These are phyloP conservation scores for Fusarium xylarioides DNA, from an alignment of 2,329 filamentous ascomycete species.

Conservation along the genomic window DNA sequence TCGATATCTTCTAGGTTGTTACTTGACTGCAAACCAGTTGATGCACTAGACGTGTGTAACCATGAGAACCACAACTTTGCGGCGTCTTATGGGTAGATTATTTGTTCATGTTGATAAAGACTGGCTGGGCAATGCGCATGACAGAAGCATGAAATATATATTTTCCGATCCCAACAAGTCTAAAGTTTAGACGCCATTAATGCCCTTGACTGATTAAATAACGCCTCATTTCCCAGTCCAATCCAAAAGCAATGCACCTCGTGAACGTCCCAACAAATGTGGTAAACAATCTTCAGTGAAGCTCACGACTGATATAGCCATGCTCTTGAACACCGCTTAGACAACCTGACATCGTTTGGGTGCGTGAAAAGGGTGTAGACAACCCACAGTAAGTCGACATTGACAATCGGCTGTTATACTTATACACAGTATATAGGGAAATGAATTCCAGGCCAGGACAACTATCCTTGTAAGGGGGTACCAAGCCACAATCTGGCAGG, in stretches of 20 bases:
- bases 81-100: background rate
- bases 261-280: background rate
- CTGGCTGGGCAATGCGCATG: background rate
- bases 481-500: background rate
- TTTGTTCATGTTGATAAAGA: background rate
- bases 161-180: slow-evolving; percentile 19
- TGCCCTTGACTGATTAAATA: slow-evolving; percentile 10
- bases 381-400: background rate
- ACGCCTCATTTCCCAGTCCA: slow-evolving; percentile 17
- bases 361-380: background rate
- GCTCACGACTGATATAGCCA: background rate
- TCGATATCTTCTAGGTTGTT: background rate
- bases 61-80: slow-evolving; percentile 24
- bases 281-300: background rate
- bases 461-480: slow-evolving; percentile 37
- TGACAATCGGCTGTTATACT: slow-evolving; percentile 9
- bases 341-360: background rate
- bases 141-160: background rate
- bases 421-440: slow-evolving; percentile 11
- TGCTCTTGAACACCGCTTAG: background rate
- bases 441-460: slow-evolving; percentile 27
- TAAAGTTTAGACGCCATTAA: slow-evolving; percentile 24
- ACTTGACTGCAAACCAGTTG: background rate
- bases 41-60: background rate
- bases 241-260: slow-evolving; percentile 16